phyloP scores from a whole-genome alignment of 1,284 basidiomycete genomes.

The Leccinum proximum region DNA sequence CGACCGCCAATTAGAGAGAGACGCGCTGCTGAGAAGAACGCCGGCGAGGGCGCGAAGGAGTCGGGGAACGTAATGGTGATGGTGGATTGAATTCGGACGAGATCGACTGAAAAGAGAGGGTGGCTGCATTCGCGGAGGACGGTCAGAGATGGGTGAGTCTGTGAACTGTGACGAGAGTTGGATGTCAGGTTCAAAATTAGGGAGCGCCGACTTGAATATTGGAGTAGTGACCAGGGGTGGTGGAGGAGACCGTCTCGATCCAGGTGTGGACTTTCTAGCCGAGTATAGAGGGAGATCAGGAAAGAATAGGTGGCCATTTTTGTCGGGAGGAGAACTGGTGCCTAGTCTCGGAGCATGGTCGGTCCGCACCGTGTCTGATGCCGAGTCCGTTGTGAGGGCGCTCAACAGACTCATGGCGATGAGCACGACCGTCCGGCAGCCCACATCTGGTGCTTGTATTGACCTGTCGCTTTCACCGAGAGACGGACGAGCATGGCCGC shows the following conservation, averaged over 20 bases:
- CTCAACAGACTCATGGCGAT: too few relatives aligned
- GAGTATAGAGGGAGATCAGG: slow-evolving; percentile 14
- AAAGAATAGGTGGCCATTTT: slow-evolving; percentile 4
- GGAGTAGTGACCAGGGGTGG: slow-evolving; percentile 16
- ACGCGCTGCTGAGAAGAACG: slow-evolving; percentile 80
- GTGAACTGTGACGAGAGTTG: slow-evolving; percentile 20
- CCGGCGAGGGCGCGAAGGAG: slow-evolving; percentile 59
- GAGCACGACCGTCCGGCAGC: too few relatives aligned
- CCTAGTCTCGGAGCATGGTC: slow-evolving; percentile 25
- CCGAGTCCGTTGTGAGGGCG: too few relatives aligned
- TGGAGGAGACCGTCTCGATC: slow-evolving; percentile 13
- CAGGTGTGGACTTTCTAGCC: slow-evolving; percentile 9
- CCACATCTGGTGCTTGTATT: too few relatives aligned
- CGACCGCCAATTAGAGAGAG: slow-evolving; percentile 56
- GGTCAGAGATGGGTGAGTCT: slow-evolving; percentile 20
- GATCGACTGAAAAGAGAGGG: slow-evolving; percentile 18
- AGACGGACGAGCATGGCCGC: too few relatives aligned
- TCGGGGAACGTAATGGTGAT: slow-evolving; percentile 36
- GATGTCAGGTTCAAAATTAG: slow-evolving; percentile 6
- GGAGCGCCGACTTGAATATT: slow-evolving; percentile 1
- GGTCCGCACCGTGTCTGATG: not conserved
- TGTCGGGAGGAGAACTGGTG: slow-evolving; percentile 7
- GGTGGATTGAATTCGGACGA: slow-evolving; percentile 25
- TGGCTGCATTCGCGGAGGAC: slow-evolving; percentile 20
- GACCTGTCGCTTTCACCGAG: too few relatives aligned